Conservation (phyloP, 2,329 filamentous ascomycete genomes). For the Hypoxylon sp. region DNA sequence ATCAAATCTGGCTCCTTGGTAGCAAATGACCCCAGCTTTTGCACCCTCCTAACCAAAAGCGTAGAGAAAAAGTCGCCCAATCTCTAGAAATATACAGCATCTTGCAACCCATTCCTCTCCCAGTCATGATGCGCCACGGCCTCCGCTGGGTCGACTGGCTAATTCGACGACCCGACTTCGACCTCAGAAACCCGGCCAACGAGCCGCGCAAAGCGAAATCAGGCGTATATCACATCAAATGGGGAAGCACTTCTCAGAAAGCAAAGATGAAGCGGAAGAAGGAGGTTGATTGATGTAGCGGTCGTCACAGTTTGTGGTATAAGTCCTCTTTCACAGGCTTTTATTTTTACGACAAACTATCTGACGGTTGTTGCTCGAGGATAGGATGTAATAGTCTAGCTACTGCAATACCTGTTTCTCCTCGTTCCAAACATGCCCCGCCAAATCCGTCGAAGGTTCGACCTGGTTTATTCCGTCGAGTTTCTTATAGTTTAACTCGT, state of each 20-base stretch:
- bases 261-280: not conserved
- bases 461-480: constrained; percentile 57
- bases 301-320: not conserved
- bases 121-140: not conserved
- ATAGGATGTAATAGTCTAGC: not conserved
- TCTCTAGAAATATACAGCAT: not conserved
- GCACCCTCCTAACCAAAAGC: not conserved
- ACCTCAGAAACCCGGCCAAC: not conserved
- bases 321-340: not conserved
- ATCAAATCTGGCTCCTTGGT: not conserved
- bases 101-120: not conserved
- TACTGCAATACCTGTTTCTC: constrained; percentile 52
- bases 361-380: not conserved
- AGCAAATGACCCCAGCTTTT: not conserved
- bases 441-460: constrained; percentile 56
- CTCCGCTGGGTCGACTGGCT: not conserved
- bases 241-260: not conserved
- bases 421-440: constrained; percentile 56
- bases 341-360: not conserved
- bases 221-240: not conserved
- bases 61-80: not conserved
- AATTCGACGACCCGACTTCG: not conserved
- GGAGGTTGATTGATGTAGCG: not conserved
- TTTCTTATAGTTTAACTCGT: constrained; percentile 56
- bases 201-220: not conserved